Conservation (phyloP, 306 rosid species). For the Vicia faba region DNA sequence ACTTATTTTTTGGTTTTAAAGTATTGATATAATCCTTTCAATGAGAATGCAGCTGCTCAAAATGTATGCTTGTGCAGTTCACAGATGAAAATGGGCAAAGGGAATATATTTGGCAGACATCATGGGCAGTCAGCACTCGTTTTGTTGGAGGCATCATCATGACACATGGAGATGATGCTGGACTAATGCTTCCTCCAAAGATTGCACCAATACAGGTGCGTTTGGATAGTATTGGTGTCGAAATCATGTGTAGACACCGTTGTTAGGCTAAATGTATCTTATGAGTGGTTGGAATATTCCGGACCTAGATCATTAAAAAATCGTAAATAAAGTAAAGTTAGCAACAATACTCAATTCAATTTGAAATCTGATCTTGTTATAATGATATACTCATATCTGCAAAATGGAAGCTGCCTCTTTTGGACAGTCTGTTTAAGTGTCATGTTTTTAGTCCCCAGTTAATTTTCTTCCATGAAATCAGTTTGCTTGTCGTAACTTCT, state of each 20-base stretch:
- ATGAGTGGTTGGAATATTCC: slow-evolving; percentile 14
- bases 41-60: slow-evolving; percentile 34
- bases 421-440: slow-evolving; percentile 17
- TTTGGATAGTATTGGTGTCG: slow-evolving; percentile 27
- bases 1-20: not conserved
- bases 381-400: slow-evolving; percentile 7
- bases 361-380: slow-evolving; percentile 13
- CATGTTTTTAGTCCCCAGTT: slow-evolving; percentile 13
- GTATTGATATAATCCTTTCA: slow-evolving; percentile 33
- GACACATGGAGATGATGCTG: slow-evolving; percentile 96
- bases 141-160: slow-evolving; percentile 97
- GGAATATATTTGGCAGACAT: slow-evolving; percentile 92
- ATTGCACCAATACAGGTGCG: slow-evolving; percentile 85
- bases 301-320: slow-evolving; percentile 22
- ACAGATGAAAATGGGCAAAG: slow-evolving; percentile 85
- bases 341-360: slow-evolving; percentile 5
- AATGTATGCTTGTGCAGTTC: slow-evolving; percentile 63
- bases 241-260: slow-evolving; percentile 4
- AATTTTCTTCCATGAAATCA: slow-evolving; percentile 15
- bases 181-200: slow-evolving; percentile 94
- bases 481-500: not conserved
- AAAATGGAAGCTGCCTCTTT: slow-evolving; percentile 15
- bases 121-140: slow-evolving; percentile 98
- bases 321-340: not conserved
- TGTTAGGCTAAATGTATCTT: slow-evolving; percentile 11